These are phyloP conservation scores for Nothophaeocryptopus gaeumannii DNA, from an alignment of 2,329 filamentous ascomycete genomes.

Conservation along the genomic window DNA sequence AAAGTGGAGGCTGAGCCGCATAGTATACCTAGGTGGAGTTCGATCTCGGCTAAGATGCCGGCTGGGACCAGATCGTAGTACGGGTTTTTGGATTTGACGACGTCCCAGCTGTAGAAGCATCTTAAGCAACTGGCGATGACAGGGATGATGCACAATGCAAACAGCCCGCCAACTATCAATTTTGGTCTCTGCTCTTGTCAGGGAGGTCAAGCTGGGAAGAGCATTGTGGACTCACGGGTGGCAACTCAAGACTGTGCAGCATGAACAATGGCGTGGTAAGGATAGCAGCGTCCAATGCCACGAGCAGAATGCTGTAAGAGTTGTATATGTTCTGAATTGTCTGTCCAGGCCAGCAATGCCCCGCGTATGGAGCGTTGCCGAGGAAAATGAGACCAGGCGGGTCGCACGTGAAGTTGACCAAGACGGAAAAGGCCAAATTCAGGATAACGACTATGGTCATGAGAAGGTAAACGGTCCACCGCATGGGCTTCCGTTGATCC, in stretches of 20 bases:
- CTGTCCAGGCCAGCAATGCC: slow-evolving; percentile 9
- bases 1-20: slow-evolving; percentile 17
- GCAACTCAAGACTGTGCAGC: slow-evolving; percentile 11
- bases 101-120: slow-evolving; percentile 17
- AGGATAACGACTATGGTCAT: slow-evolving; percentile 9
- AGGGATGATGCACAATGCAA: slow-evolving; percentile 16
- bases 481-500: slow-evolving; percentile 15
- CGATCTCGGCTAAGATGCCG: slow-evolving; percentile 15
- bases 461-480: slow-evolving; percentile 12
- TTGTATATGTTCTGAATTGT: slow-evolving; percentile 15
- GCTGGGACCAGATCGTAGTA: slow-evolving; percentile 11
- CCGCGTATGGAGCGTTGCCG: neutral
- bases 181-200: slow-evolving; percentile 9
- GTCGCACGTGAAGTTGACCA: slow-evolving; percentile 12
- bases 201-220: neutral
- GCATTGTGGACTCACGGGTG: neutral
- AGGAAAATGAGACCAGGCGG: slow-evolving; percentile 3
- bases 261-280: slow-evolving; percentile 15
- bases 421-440: slow-evolving; percentile 5
- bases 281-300: slow-evolving; percentile 9
- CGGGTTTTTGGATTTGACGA: slow-evolving; percentile 8
- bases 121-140: slow-evolving; percentile 16
- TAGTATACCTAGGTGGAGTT: slow-evolving; percentile 18
- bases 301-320: slow-evolving; percentile 9
- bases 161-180: slow-evolving; percentile 10